Evolutionary conservation across 2,329 filamentous ascomycete species (phyloP).

Genomic region (Waltergamsia citrina): DNA sequence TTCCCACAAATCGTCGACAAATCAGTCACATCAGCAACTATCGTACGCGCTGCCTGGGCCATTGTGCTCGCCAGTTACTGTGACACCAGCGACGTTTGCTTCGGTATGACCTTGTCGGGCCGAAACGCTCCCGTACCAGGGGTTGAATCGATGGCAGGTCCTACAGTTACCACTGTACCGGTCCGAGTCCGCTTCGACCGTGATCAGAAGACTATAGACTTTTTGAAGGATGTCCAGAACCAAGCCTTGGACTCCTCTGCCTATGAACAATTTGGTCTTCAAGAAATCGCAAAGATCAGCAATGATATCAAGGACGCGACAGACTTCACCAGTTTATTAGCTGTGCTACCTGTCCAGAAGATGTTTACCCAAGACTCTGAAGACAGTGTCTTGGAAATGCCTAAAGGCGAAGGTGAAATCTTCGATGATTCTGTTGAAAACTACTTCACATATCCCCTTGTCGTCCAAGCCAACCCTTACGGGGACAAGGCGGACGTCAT

Average conservation of each 20-base stretch:
- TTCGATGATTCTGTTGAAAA: background rate
- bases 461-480: constrained; percentile 2
- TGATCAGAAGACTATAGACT: background rate
- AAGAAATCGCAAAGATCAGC: constrained; percentile 9
- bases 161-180: constrained; percentile 10
- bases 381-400: background rate
- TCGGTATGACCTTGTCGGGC: constrained; percentile 11
- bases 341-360: constrained; percentile 5
- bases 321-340: constrained; percentile 10
- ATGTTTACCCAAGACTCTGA: background rate
- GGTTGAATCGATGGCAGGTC: constrained; percentile 10
- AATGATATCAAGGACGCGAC: constrained; percentile 6
- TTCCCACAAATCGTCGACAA: no score
- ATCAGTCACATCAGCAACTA: constrained; percentile 9
- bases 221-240: constrained; percentile 4
- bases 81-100: constrained; percentile 9
- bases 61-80: constrained; percentile 5
- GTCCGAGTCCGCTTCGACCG: constrained; percentile 5
- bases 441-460: constrained; percentile 7
- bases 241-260: constrained; percentile 7
- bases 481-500: constrained; percentile 2
- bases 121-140: constrained; percentile 11
- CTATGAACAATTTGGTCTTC: constrained; percentile 11
- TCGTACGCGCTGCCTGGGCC: constrained; percentile 7
- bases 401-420: no score